Conservation (phyloP, 2,329 filamentous ascomycete species). For the Didymella segeticola region DNA sequence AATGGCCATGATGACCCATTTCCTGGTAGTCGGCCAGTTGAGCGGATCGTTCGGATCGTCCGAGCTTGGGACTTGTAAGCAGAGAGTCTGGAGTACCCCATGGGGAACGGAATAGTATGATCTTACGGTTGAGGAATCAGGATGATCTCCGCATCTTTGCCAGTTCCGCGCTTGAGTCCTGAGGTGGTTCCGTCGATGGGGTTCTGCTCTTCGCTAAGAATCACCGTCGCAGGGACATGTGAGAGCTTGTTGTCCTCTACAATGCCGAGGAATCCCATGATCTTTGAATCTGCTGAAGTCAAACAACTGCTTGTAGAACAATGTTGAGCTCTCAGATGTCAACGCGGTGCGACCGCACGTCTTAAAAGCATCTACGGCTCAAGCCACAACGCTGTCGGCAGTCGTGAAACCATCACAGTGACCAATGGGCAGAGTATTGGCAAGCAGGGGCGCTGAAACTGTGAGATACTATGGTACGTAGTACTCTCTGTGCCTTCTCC, state of each 20-base stretch:
- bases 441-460: neutral
- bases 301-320: neutral
- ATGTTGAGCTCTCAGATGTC: neutral
- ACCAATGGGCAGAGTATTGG: neutral
- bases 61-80: neutral
- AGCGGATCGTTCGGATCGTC: conserved; percentile 47
- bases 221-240: neutral
- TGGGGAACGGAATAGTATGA: too few relatives aligned
- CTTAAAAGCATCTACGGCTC: neutral
- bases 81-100: neutral
- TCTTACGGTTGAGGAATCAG: neutral
- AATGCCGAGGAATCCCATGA: neutral
- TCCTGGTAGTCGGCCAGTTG: conserved; percentile 44
- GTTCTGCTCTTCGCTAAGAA: neutral
- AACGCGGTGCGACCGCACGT: neutral
- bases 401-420: neutral
- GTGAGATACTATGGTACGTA: neutral
- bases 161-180: neutral
- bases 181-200: neutral
- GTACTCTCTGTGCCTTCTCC: neutral
- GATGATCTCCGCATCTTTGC: neutral
- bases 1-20: conserved; percentile 42
- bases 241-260: neutral
- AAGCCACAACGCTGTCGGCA: neutral
- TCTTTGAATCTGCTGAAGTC: neutral